phyloP scores from a whole-genome alignment of 495 filamentous ascomycete genomes.

The Xylaria curta region DNA sequence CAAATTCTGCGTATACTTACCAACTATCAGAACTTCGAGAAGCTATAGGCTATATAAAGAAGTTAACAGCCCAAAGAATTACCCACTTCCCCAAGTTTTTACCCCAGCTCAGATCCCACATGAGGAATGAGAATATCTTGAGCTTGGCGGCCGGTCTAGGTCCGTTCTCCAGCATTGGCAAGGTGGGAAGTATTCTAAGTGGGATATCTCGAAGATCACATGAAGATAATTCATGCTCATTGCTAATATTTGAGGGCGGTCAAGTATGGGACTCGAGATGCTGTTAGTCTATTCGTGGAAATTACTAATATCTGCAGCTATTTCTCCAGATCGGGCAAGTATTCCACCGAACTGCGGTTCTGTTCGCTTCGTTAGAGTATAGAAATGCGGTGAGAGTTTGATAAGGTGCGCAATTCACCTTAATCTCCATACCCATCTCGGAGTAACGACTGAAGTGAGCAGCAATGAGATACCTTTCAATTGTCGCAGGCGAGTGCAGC shows the following conservation, averaged over 20 bases:
- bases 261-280: neutral
- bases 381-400: neutral
- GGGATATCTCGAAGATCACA: neutral
- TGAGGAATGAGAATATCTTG: neutral
- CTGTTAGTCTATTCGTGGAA: constrained; percentile 13
- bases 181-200: constrained; percentile 1
- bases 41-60: neutral
- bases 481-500: neutral
- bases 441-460: neutral
- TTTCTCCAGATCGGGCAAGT: constrained; percentile 12
- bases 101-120: neutral
- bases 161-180: constrained; percentile 10
- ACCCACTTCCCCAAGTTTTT: neutral
- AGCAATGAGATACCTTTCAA: neutral
- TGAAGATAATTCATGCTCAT: neutral
- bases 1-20: neutral
- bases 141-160: constrained; percentile 15
- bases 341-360: constrained; percentile 6
- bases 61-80: neutral
- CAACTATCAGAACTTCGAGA: neutral
- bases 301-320: neutral
- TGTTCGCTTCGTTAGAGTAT: neutral
- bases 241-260: neutral
- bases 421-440: neutral
- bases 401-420: neutral